Conservation (phyloP, 192 early-diverging fungal genomes). For the Entrophospora sp. region DNA sequence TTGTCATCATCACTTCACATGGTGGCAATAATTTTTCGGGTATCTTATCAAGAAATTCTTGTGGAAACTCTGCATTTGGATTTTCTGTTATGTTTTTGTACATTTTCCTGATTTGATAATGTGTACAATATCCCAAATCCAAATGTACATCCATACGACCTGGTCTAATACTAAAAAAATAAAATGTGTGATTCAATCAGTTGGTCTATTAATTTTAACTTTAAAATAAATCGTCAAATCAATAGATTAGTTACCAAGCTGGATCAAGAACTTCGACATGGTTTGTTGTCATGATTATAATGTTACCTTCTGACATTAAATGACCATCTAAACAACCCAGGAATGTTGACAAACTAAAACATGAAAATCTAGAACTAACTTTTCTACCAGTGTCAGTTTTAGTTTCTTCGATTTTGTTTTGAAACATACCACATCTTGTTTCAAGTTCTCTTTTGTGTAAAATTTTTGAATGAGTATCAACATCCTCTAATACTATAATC, state of each 20-base stretch:
- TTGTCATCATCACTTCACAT: slow-evolving; percentile 52
- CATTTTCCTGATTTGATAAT: slow-evolving; percentile 50
- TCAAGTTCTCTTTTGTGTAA: slow-evolving; percentile 28
- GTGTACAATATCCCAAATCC: slow-evolving; percentile 49
- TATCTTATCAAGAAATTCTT: slow-evolving; percentile 18
- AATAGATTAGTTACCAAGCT: too few relatives aligned
- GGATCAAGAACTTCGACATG: slow-evolving; percentile 53
- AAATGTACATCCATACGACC: slow-evolving; percentile 59
- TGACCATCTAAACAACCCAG: slow-evolving; percentile 53
- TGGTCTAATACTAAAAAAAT: slow-evolving; percentile 31
- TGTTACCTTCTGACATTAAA: slow-evolving; percentile 41
- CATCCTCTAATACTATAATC: slow-evolving; percentile 50
- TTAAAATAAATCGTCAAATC: too few relatives aligned
- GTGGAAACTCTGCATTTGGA: slow-evolving; percentile 14
- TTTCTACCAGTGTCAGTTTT: neutral
- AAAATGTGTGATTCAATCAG: too few relatives aligned
- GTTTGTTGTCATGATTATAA: slow-evolving; percentile 63
- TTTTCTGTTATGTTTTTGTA: slow-evolving; percentile 35
- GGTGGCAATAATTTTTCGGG: slow-evolving; percentile 52
- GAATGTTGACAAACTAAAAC: slow-evolving; percentile 39
- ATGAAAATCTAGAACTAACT: neutral
- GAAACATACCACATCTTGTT: neutral
- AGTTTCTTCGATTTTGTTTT: neutral
- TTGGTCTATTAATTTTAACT: too few relatives aligned
- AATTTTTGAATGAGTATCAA: slow-evolving; percentile 46